Evolutionary conservation across 768 basidiomycete species (phyloP).

Genomic region (Pholiota conissans): DNA sequence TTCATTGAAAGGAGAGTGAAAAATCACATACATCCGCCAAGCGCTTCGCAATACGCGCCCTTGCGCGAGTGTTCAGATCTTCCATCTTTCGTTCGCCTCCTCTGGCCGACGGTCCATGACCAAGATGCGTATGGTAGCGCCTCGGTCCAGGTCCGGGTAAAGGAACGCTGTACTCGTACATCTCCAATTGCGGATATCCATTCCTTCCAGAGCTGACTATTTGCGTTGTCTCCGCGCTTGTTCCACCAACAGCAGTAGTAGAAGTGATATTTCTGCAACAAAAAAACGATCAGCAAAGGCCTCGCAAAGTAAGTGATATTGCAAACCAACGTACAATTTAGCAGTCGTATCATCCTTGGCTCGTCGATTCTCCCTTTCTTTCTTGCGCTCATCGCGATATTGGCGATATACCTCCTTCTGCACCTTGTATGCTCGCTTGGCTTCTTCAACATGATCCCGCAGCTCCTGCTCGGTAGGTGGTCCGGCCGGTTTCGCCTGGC

Average conservation of each 20-base stretch:
- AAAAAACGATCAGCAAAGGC: background rate
- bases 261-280: background rate
- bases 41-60: constrained; percentile 47
- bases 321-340: background rate
- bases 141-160: constrained; percentile 34
- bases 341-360: constrained; percentile 19
- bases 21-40: no score
- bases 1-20: background rate
- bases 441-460: constrained; percentile 56
- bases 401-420: constrained; percentile 70
- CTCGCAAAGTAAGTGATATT: background rate
- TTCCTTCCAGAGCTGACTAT: constrained; percentile 65
- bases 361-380: constrained; percentile 32
- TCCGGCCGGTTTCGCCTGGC: background rate
- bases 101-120: constrained; percentile 15
- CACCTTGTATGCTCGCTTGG: constrained; percentile 65
- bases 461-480: constrained; percentile 36
- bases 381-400: constrained; percentile 51
- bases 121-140: constrained; percentile 11
- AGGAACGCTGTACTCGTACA: constrained; percentile 58
- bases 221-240: constrained; percentile 11
- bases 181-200: constrained; percentile 61
- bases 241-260: background rate
- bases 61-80: constrained; percentile 35
- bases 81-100: constrained; percentile 27